Evolutionary conservation across 768 basidiomycete species (phyloP).

Genomic region (Amanita phalloides): DNA sequence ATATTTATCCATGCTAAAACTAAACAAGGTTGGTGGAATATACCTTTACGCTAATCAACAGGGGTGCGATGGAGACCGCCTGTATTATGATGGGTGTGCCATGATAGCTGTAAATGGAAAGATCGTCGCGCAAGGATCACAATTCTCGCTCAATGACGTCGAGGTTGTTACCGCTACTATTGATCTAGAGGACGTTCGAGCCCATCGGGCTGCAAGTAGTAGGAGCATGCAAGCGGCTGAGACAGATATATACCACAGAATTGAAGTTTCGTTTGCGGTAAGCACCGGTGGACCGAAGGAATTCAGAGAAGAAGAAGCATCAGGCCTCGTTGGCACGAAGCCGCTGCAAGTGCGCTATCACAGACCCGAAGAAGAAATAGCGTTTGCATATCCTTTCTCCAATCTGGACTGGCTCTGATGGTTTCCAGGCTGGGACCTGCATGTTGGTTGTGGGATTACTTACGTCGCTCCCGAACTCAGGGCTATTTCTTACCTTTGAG

Average conservation of each 20-base stretch:
- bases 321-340: slow-evolving; percentile 25
- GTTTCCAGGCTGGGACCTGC: slow-evolving; percentile 78
- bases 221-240: slow-evolving; percentile 84
- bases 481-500: slow-evolving; percentile 95
- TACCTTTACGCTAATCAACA: slow-evolving; percentile 99
- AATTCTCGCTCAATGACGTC: slow-evolving; percentile 92
- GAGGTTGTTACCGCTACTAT: slow-evolving; percentile 95
- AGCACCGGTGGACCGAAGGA: slow-evolving; percentile 67
- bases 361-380: slow-evolving; percentile 91
- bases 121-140: slow-evolving; percentile 89
- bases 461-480: slow-evolving; percentile 84
- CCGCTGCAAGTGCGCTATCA: slow-evolving; percentile 60
- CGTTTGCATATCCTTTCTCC: slow-evolving; percentile 44
- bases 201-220: slow-evolving; percentile 76
- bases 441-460: slow-evolving; percentile 99
- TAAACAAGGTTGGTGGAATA: slow-evolving; percentile 76
- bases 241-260: slow-evolving; percentile 66
- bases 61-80: slow-evolving; percentile 95
- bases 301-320: slow-evolving; percentile 38
- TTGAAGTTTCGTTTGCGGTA: slow-evolving; percentile 73
- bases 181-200: slow-evolving; percentile 93
- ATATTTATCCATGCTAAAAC: slow-evolving; percentile 1
- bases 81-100: slow-evolving; percentile 97
- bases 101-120: slow-evolving; percentile 93
- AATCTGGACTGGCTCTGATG: not conserved